Base-by-base conservation (phyloP, 1,284 basidiomycete genomes). In the Ceratobasidium sp. region DNA sequence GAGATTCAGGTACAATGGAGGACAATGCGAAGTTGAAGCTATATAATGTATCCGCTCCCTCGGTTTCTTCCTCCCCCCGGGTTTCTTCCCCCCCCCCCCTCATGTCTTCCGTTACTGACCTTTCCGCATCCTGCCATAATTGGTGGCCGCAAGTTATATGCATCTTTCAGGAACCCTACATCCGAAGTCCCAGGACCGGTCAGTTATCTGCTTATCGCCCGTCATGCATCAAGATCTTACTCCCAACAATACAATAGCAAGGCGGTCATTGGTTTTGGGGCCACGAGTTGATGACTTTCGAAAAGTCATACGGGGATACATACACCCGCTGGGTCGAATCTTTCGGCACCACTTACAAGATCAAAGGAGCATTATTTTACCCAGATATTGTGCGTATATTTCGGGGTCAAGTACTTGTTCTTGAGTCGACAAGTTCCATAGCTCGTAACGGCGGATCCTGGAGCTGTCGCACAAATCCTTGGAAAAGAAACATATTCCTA, bases 391-490 rank as follows among this genome's bases (percentile, higher is more conserved):
- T 75, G 48, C 51, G 72, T 56, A n/a, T 33, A 24, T 41, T n/a
- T 4, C 48, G 4, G 24, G 59, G 36, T 5, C 17, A 4, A 47
- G 11, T 27, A 8, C n/a, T 44, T 51, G n/a, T 44, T 31, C 4
- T 48, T 11, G 47, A 11, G 19, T 31, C 19, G 48, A 27, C 24
- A 29, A 22, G 29, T 41, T 4, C 36, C 36, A 11, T 73, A 82
- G 82, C 78, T 82, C 14, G 79, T 82, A 2, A 65, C 81, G 11
- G 72, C 75, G 36, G 82, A 82, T 57, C 80, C 81, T 0, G 74
- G 53, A 2, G 80, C 78, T 36, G 76, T 82, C 29, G 53, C 79
- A 1, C 77, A 82, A 69, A 79, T 82, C 3, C 66, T 81, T 50
- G 75, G 78, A 53, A 80, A 78, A 73, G 78, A 75, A 33, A 77